A percentile compares a stretch with the other conserved stretches of the same genome.
Conservation (phyloP, 2,329 filamentous ascomycete species). For the Stenocarpella maydis region DNA sequence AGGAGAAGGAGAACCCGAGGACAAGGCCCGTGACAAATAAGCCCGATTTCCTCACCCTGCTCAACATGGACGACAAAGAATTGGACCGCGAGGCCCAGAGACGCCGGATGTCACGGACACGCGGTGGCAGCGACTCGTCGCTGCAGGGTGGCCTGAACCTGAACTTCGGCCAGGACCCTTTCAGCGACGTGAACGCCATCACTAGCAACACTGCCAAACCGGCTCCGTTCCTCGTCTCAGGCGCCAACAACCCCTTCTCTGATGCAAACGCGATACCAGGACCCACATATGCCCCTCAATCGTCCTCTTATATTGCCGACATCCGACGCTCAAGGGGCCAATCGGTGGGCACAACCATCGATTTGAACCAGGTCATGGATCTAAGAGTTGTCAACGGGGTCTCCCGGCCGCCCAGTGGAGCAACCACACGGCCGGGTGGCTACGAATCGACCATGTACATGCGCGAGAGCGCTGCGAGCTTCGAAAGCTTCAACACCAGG, state of each 20-base stretch:
- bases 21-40: slow-evolving; percentile 36
- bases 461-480: slow-evolving; percentile 50
- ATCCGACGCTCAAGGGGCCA: slow-evolving; percentile 59
- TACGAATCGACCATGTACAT: slow-evolving; percentile 38
- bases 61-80: slow-evolving; percentile 53
- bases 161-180: slow-evolving; percentile 53
- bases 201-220: slow-evolving; percentile 50
- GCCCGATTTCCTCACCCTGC: slow-evolving; percentile 54
- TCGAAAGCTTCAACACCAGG: slow-evolving; percentile 54
- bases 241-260: slow-evolving; percentile 55
- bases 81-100: slow-evolving; percentile 49
- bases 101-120: slow-evolving; percentile 43
- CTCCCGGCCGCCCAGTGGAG: slow-evolving; percentile 32
- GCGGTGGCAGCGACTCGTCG: slow-evolving; percentile 43
- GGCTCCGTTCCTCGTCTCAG: slow-evolving; percentile 45
- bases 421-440: not conserved
- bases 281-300: slow-evolving; percentile 40
- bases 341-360: slow-evolving; percentile 47
- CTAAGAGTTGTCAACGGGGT: slow-evolving; percentile 28
- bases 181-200: slow-evolving; percentile 57
- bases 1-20: slow-evolving; percentile 35
- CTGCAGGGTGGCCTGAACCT: slow-evolving; percentile 50
- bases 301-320: slow-evolving; percentile 55
- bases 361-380: slow-evolving; percentile 38
- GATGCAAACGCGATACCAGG: slow-evolving; percentile 55